phyloP scores from a whole-genome alignment of 179 eudicot species.

The Silene coronaria region DNA sequence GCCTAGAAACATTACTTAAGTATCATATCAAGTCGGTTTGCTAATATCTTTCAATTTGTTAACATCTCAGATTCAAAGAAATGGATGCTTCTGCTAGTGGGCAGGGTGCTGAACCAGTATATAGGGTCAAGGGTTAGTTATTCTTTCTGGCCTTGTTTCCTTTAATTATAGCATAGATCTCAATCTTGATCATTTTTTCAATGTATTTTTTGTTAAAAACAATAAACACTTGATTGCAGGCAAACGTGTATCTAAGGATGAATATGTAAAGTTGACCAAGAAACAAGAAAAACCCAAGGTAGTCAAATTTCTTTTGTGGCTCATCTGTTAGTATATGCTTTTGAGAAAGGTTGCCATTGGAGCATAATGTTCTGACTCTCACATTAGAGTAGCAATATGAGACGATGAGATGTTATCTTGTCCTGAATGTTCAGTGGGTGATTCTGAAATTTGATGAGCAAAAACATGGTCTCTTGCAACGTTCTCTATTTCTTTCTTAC shows the following conservation, averaged over 20 bases:
- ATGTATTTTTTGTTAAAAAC: neutral
- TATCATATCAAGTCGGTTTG: conserved; percentile 2
- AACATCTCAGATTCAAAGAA: conserved; percentile 45
- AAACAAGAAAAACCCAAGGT: conserved; percentile 91
- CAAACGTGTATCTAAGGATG: conserved; percentile 67
- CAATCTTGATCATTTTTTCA: conserved; percentile 2
- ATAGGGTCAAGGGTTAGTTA: conserved; percentile 58
- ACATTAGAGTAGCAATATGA: neutral
- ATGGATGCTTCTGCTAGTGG: conserved; percentile 82
- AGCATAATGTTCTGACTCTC: neutral
- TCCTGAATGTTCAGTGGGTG: neutral
- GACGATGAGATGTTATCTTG: neutral
- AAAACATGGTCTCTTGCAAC: neutral
- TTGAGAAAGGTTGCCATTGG: neutral
- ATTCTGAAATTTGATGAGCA: neutral
- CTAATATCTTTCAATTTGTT: conserved; percentile 13
- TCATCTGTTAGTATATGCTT: neutral
- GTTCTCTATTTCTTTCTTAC: neutral
- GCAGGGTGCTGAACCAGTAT: conserved; percentile 70
- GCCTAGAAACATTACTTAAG: neutral
- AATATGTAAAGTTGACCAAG: conserved; percentile 52
- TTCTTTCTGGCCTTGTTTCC: neutral
- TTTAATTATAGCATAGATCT: neutral
- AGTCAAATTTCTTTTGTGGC: conserved; percentile 13
- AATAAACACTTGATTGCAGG: conserved; percentile 40